Conservation (phyloP, 164 flowering plant species). For the Brasenia schreberi region DNA sequence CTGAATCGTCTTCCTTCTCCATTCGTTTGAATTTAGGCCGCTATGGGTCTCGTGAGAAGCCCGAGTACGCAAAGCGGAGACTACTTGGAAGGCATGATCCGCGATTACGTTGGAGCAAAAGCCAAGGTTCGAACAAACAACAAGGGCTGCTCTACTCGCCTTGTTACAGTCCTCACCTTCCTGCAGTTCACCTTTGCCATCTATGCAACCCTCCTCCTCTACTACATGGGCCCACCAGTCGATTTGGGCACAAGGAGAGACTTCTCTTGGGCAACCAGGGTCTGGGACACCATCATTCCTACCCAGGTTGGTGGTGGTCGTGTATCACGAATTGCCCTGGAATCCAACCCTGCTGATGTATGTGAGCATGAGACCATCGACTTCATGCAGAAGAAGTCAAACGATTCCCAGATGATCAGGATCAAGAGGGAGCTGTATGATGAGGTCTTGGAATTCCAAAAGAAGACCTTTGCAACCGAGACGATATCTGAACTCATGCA, state of each 20-base stretch:
- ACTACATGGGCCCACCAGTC: conserved; percentile 74
- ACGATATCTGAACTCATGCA: conserved; percentile 58
- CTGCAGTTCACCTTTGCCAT: conserved; percentile 83
- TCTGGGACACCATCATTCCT: conserved; percentile 12
- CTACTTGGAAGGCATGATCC: conserved; percentile 65
- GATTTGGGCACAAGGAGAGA: conserved; percentile 68
- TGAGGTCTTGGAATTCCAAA: conserved; percentile 63
- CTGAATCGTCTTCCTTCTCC: background rate
- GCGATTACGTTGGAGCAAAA: conserved; percentile 58
- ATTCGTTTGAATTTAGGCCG: background rate
- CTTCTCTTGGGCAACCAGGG: conserved; percentile 65
- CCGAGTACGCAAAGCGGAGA: conserved; percentile 46
- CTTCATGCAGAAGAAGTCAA: conserved; percentile 81
- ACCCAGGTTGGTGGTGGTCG: too few species aligned
- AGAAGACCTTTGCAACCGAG: conserved; percentile 49
- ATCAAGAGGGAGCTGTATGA: conserved; percentile 67
- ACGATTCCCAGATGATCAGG: conserved; percentile 76
- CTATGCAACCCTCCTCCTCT: conserved; percentile 76
- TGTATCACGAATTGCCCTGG: too few species aligned
- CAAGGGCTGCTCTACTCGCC: conserved; percentile 30
- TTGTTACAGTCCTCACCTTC: conserved; percentile 67
- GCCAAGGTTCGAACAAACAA: conserved; percentile 23
- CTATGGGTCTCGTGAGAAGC: conserved; percentile 37
- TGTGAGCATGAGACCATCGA: conserved; percentile 86
- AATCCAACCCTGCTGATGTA: conserved; percentile 21